Percentiles rank a stretch among this genome's conserved stretches.
Evolutionary conservation across 2,329 filamentous ascomycete species (phyloP).

Genomic region (Phyllosticta paracitricarpa): DNA sequence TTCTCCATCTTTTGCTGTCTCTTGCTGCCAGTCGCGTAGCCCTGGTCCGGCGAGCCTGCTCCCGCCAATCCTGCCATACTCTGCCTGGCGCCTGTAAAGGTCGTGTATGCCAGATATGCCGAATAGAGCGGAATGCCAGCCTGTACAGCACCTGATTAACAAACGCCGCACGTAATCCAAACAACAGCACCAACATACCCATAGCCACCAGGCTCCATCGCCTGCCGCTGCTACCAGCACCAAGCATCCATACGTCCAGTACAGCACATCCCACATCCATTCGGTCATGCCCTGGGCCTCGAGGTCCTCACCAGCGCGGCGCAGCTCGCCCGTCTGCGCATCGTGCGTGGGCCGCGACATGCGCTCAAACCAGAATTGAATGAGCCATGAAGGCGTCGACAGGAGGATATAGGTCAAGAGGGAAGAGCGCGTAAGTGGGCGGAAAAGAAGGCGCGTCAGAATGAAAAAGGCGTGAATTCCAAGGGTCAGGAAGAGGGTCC

Average conservation of each 20-base stretch:
- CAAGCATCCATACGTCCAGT: conserved; percentile 80
- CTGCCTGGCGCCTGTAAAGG: conserved; percentile 35
- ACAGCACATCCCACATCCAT: conserved; percentile 95
- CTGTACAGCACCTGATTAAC: conserved; percentile 12
- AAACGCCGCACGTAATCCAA: background rate
- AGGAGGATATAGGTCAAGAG: conserved; percentile 60
- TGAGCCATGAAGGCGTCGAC: conserved; percentile 62
- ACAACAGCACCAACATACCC: conserved; percentile 24
- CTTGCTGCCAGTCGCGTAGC: conserved; percentile 29
- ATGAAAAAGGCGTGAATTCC: conserved; percentile 66
- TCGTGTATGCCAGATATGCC: conserved; percentile 34
- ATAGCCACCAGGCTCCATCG: conserved; percentile 66
- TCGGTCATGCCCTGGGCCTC: conserved; percentile 82
- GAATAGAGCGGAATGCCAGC: conserved; percentile 37
- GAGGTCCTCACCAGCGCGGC: conserved; percentile 75
- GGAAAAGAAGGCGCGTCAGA: conserved; percentile 54
- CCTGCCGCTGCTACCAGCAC: conserved; percentile 66
- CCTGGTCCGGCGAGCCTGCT: conserved; percentile 21
- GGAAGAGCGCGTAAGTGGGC: conserved; percentile 44
- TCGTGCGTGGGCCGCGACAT: conserved; percentile 71
- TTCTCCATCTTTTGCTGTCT: conserved; percentile 43
- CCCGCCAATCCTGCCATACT: conserved; percentile 33
- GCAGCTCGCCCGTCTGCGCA: conserved; percentile 47
- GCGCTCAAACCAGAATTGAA: conserved; percentile 77
- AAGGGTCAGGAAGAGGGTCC: conserved; percentile 69